phyloP scores from a whole-genome alignment of 169 alveolate species.

The Plasmodium inui region DNA sequence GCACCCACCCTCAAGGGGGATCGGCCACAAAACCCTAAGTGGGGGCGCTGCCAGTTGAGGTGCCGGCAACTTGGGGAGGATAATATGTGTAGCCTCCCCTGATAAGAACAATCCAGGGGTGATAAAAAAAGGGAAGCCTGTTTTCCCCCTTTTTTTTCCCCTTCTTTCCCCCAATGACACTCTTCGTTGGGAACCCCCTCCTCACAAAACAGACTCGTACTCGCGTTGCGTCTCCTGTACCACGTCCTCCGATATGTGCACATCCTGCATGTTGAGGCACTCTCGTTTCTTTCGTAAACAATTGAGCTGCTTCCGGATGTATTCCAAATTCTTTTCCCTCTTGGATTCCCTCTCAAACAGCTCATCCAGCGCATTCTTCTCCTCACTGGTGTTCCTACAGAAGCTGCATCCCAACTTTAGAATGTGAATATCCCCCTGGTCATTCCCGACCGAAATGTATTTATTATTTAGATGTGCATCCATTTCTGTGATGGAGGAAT shows the following conservation, averaged over 20 bases:
- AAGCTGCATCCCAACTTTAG: slow-evolving; percentile 57
- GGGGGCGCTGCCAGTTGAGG: not conserved
- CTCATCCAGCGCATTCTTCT: slow-evolving; percentile 53
- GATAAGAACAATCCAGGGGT: not conserved
- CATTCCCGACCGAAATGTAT: slow-evolving; percentile 56
- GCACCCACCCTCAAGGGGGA: not conserved
- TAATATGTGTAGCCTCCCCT: not conserved
- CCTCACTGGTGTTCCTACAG: slow-evolving; percentile 64
- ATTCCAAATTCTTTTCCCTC: slow-evolving; percentile 64
- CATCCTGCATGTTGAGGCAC: slow-evolving; percentile 26
- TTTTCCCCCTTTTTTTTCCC: not conserved
- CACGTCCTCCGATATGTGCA: slow-evolving; percentile 14
- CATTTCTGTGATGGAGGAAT: slow-evolving; percentile 53
- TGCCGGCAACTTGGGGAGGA: not conserved
- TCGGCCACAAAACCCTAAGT: not conserved
- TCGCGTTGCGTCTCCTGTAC: slow-evolving; percentile 21
- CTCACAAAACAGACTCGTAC: slow-evolving; percentile 22
- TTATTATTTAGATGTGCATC: slow-evolving; percentile 63
- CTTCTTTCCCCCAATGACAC: not conserved
- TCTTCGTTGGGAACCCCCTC: not conserved
- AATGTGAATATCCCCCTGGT: slow-evolving; percentile 63
- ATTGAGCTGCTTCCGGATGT: slow-evolving; percentile 65
- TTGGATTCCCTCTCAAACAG: slow-evolving; percentile 65
- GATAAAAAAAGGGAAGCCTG: not conserved
- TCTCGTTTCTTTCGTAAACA: slow-evolving; percentile 39